Conservation (phyloP, 2,329 filamentous ascomycete species). For the Penicillium sp. region DNA sequence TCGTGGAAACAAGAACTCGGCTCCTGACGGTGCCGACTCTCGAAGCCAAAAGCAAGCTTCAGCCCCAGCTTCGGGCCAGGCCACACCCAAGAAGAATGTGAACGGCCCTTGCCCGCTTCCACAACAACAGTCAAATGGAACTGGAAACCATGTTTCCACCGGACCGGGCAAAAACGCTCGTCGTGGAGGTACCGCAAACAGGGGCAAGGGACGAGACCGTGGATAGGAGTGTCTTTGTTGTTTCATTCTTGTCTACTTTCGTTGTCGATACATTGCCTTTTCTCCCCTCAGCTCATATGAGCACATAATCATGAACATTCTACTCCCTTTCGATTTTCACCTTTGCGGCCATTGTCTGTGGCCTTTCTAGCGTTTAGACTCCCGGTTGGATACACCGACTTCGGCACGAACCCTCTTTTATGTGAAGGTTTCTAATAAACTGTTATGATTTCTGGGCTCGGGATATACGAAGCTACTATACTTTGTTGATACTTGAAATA, state of each 20-base stretch:
- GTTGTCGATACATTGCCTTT: not conserved
- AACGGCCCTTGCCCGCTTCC: conserved; percentile 14
- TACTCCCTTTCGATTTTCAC: not conserved
- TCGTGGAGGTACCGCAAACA: conserved; percentile 24
- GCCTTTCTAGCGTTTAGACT: not conserved
- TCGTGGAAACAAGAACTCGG: conserved; percentile 15
- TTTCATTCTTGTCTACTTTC: not conserved
- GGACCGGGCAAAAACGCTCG: conserved; percentile 15
- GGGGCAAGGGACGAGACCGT: conserved; percentile 22
- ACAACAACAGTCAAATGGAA: conserved; percentile 4
- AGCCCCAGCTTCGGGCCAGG: not conserved
- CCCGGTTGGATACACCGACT: not conserved
- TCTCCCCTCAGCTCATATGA: not conserved
- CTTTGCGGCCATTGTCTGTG: not conserved
- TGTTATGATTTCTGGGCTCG: not conserved
- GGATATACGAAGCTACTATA: no score
- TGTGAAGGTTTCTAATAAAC: not conserved
- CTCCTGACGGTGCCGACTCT: conserved; percentile 1
- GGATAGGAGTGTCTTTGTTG: not conserved
- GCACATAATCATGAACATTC: not conserved
- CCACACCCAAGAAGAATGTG: conserved; percentile 12
- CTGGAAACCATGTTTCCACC: conserved; percentile 12
- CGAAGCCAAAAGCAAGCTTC: conserved; percentile 5
- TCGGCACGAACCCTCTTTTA: not conserved
- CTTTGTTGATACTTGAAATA: no score